phyloP scores from a whole-genome alignment of 305 asterid genomes.

The Petunia hybrid region DNA sequence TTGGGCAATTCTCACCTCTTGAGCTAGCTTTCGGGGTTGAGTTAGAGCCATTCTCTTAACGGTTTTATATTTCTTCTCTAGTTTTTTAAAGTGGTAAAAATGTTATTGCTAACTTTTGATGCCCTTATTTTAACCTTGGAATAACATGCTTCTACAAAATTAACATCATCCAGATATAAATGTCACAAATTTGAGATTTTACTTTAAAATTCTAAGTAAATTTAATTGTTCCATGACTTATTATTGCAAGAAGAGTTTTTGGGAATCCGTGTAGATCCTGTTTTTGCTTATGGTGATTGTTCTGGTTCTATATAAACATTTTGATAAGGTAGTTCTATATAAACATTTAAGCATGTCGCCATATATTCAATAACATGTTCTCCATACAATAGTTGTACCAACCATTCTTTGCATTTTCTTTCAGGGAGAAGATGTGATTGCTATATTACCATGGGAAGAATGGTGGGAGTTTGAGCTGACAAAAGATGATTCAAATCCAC shows the following conservation, averaged over 20 bases:
- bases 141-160: neutral
- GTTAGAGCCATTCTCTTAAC: no score
- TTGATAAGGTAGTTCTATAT: no score
- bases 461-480: conserved; percentile 95
- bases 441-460: conserved; percentile 93
- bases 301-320: no score
- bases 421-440: conserved; percentile 92
- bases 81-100: neutral
- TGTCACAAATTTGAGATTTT: neutral
- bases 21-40: no score
- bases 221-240: neutral
- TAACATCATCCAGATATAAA: neutral
- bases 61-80: neutral
- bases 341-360: neutral
- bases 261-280: no score
- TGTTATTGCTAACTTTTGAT: neutral
- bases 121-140: neutral
- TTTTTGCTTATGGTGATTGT: no score
- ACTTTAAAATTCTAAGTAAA: neutral
- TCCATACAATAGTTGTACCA: neutral
- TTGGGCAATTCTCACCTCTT: no score
- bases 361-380: neutral
- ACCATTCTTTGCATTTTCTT: conserved; percentile 13
- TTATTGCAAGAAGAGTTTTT: neutral
- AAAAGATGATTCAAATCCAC: conserved; percentile 88